Base-by-base conservation (phyloP, 2,329 filamentous ascomycete species). In the Clarireedia sp. region DNA sequence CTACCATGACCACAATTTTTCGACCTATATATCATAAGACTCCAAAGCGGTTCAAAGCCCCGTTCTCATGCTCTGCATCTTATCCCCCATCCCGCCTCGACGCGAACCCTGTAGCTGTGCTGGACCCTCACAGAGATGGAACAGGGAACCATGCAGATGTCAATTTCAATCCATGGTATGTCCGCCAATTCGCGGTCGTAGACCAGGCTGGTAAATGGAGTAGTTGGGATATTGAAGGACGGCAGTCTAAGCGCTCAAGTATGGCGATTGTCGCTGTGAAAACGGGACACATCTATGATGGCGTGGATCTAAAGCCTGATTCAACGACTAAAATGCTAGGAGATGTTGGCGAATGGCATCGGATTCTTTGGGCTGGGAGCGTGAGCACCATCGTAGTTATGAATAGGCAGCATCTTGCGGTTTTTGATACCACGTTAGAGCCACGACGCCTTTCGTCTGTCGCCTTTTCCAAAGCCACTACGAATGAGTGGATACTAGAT, bases 161-260 rank as follows among this genome's bases (percentile, higher is more conserved):
- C 3, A 70, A 79, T 0, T 87, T 90, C 66, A 85, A 84, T 59
- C 80, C 85, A 0, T 79, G 71, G 67, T 80, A 75, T 56, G 70
- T 74, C 16, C 77, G 81, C 1, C 83, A 87, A 62, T 70, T 90
- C 51, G 83, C 77, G 16, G 73, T 90, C 24, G 73, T 90, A 17
- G 85, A 90, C 63, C 74, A 81, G 51, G 71, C 71, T 36, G 86
- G 86, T 1, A 74, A 73, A 56, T 91, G 87, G 87, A 82, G 74
- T 44, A 68, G 89, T 3, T 89, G 85, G 82, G 76, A 86, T 58
- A 57, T 69, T 41, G 67, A 69, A 48, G 61, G 57, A 7, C 38
- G 48, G 16, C 57, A 58, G 37, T 51, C 26, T 14, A 65, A 58
- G 19, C 48, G 46, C 3, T 44, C 44, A 5, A 40, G 46, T 3